Evolutionary conservation across 2,329 filamentous ascomycete species (phyloP).

Genomic region (Nigrospora osmanthi): DNA sequence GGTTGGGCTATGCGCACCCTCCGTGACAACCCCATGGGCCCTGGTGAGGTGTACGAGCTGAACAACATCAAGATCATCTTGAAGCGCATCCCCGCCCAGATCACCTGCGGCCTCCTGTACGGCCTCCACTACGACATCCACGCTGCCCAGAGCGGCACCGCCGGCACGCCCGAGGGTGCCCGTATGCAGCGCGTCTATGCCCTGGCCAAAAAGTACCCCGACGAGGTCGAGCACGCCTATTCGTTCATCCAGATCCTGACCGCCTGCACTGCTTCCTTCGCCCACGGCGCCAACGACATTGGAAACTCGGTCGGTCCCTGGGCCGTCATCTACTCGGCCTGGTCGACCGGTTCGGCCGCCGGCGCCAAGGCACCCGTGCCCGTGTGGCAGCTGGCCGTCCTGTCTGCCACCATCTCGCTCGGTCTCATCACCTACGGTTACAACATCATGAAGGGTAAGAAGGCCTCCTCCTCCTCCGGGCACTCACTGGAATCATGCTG

Average conservation of each 20-base stretch:
- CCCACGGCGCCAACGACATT: slow-evolving; percentile 72
- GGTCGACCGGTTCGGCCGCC: slow-evolving; percentile 54
- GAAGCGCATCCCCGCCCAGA: slow-evolving; percentile 62
- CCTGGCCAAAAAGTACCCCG: slow-evolving; percentile 56
- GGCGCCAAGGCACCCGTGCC: slow-evolving; percentile 58
- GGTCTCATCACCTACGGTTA: slow-evolving; percentile 71
- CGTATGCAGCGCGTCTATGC: slow-evolving; percentile 65
- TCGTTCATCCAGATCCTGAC: slow-evolving; percentile 60
- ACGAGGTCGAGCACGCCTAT: slow-evolving; percentile 64
- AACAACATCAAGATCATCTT: slow-evolving; percentile 58
- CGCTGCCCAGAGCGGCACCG: slow-evolving; percentile 61
- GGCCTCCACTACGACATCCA: slow-evolving; percentile 79
- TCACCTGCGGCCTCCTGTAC: slow-evolving; percentile 58
- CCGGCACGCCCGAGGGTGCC: slow-evolving; percentile 63
- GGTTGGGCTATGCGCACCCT: slow-evolving; percentile 78
- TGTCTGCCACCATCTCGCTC: slow-evolving; percentile 53
- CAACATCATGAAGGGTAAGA: slow-evolving; percentile 73
- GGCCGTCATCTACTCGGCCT: slow-evolving; percentile 63
- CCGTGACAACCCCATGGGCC: slow-evolving; percentile 63
- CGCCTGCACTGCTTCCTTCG: slow-evolving; percentile 65
- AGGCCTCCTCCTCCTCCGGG: neutral
- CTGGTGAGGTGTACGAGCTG: slow-evolving; percentile 66
- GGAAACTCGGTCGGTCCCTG: slow-evolving; percentile 63
- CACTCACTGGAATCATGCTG: slow-evolving; percentile 11
- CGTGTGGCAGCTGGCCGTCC: slow-evolving; percentile 69